Evolutionary conservation across 176 grass and related monocot genomes (phyloP).

Genomic region (Carex kokanica): DNA sequence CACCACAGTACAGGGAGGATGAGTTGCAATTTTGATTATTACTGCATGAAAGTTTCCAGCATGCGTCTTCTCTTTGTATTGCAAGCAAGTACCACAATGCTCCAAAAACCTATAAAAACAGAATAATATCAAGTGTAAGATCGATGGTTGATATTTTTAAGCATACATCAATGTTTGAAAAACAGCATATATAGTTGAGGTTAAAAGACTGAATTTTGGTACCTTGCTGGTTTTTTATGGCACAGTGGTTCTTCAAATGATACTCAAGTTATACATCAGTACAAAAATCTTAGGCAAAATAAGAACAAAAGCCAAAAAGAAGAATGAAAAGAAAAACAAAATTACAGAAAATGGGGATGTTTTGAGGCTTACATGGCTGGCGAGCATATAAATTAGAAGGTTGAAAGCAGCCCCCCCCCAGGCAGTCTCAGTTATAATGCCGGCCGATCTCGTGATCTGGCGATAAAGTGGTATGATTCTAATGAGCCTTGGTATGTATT

Average conservation of each 20-base stretch:
- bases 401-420: conserved; percentile 85
- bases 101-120: conserved; percentile 68
- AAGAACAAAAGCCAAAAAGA: background rate
- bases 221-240: background rate
- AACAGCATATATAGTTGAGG: background rate
- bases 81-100: conserved; percentile 90
- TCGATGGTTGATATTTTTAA: background rate
- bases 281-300: background rate
- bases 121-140: background rate
- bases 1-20: conserved; percentile 55
- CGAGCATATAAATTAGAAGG: conserved; percentile 92
- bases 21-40: background rate
- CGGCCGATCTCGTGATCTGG: conserved; percentile 84
- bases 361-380: conserved; percentile 72
- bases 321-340: background rate
- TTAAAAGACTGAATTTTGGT: background rate
- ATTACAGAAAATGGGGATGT: background rate
- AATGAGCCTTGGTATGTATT: conserved; percentile 80
- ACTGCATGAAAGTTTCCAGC: conserved; percentile 57
- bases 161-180: background rate
- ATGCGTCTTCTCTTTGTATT: conserved; percentile 66
- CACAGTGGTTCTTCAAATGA: background rate
- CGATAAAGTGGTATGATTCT: conserved; percentile 86
- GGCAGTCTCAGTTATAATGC: conserved; percentile 82
- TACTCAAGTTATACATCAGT: background rate